A percentile compares a stretch with the other conserved stretches of the same genome.
phyloP scores from a whole-genome alignment of 768 basidiomycete genomes.

The Tremella mesenterica region DNA sequence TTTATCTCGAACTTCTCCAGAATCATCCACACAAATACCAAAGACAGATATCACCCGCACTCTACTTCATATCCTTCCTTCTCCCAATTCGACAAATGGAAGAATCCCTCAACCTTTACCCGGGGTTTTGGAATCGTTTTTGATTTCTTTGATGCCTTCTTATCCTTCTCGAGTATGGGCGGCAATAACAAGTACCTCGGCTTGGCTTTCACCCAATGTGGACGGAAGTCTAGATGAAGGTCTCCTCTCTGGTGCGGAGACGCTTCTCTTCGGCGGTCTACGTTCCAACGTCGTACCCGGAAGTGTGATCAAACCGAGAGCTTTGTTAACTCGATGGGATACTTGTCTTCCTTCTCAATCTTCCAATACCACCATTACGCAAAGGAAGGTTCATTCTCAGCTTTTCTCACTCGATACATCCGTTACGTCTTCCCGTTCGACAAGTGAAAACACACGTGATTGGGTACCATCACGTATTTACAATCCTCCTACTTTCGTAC shows the following conservation, averaged over 20 bases:
- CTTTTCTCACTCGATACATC: no score
- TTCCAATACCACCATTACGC: no score
- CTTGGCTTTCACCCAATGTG: constrained; percentile 8
- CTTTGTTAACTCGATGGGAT: constrained; percentile 17
- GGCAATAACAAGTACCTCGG: constrained; percentile 6
- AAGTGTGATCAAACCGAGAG: constrained; percentile 4
- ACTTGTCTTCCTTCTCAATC: no score
- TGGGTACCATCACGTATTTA: no score
- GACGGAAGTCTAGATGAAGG: not conserved
- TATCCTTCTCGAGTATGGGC: constrained; percentile 6
- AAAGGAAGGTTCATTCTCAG: no score
- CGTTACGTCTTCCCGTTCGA: no score
- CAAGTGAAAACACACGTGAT: no score
- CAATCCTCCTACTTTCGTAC: no score
- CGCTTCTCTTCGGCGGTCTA: constrained; percentile 21
- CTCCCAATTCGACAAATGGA: no score
- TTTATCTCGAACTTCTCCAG: constrained; percentile 8
- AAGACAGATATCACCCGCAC: constrained; percentile 3
- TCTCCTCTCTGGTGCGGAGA: constrained; percentile 10
- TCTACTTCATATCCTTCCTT: constrained; percentile 23
- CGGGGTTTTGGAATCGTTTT: constrained; percentile 22
- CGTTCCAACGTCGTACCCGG: constrained; percentile 9
- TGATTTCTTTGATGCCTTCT: constrained; percentile 18
- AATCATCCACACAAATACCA: no score
- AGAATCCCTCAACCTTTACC: constrained; percentile 16